Conservation (phyloP, 345 rosid genomes). For the Populus deltoides region DNA sequence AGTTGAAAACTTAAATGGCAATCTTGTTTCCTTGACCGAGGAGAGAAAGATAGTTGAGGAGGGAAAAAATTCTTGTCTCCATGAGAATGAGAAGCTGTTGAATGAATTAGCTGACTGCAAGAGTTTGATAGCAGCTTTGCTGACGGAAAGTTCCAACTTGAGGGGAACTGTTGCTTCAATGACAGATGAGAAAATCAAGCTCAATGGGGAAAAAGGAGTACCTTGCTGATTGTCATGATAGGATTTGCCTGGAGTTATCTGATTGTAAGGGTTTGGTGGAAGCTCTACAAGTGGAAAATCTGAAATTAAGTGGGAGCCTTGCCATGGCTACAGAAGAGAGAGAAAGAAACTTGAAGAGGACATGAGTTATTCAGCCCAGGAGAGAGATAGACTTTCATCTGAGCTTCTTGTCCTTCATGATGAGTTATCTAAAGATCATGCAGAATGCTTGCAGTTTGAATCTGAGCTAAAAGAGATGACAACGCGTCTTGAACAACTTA, state of each 20-base stretch:
- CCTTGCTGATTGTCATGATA: slow-evolving; percentile 45
- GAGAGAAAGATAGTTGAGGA: slow-evolving; percentile 49
- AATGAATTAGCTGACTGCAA: slow-evolving; percentile 57
- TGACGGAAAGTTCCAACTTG: slow-evolving; percentile 42
- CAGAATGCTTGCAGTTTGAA: slow-evolving; percentile 36
- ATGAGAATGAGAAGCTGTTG: slow-evolving; percentile 51
- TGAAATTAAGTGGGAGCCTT: slow-evolving; percentile 43
- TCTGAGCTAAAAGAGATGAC: slow-evolving; percentile 43
- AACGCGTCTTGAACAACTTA: slow-evolving; percentile 42
- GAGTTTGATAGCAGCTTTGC: slow-evolving; percentile 47
- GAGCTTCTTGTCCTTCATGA: slow-evolving; percentile 53
- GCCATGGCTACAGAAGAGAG: slow-evolving; percentile 40
- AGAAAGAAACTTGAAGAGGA: slow-evolving; percentile 57
- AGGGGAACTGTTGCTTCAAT: slow-evolving; percentile 35
- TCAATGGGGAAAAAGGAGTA: slow-evolving; percentile 27
- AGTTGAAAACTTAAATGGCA: slow-evolving; percentile 48
- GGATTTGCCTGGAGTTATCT: slow-evolving; percentile 39
- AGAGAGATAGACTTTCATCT: slow-evolving; percentile 52
- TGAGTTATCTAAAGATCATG: slow-evolving; percentile 44
- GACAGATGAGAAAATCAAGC: slow-evolving; percentile 13
- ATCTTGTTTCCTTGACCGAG: slow-evolving; percentile 42
- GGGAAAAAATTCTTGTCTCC: slow-evolving; percentile 35
- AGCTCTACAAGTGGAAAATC: slow-evolving; percentile 48
- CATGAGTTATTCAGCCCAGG: slow-evolving; percentile 38
- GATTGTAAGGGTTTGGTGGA: slow-evolving; percentile 46